Evolutionary conservation across 2,329 filamentous ascomycete species (phyloP), one percentile per base, ranked within the genome.

Genomic region (Fusarium marasasianum): DNA sequence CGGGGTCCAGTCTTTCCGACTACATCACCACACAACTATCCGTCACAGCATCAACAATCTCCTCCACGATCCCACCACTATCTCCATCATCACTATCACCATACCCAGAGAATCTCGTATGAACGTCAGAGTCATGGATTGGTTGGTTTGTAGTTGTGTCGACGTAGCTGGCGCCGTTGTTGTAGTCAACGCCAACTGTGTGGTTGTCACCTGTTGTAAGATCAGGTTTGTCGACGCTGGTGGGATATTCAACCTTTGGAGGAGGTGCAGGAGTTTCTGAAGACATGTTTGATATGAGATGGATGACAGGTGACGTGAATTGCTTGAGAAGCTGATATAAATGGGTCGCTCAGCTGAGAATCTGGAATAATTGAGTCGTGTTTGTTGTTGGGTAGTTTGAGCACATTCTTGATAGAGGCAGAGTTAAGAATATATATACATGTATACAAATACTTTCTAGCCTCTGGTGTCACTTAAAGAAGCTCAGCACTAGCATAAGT

Each of bases 181-280:
- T 44, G 26, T 56, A 44, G 38, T 56, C 53, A 44, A 56, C 53
- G 22, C 53, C 53, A n/a, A 56, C 53, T 18, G 53, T 56, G 38
- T 56, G 53, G 12, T 26, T 41, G n/a, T 56, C 53, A n/a, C 26
- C 6, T 31, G 53, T 56, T 44, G 53, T 56, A 43, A 33, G 22
- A 6, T 33, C 53, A 33, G 53, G 53, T 5, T 31, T 43, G 37
- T 44, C 53, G 13, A 56, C 26, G 53, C 53, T 56, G 53, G 37
- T n/a, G 4, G 53, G 53, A 44, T 44, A 43, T 44, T 56, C 53
- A 17, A 56, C 53, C 38, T 56, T 56, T 56, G 38, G 53, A 3
- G 53, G 37, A 11, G 35, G 35, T 8, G 26, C 15, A 24, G 53
- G 17, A 11, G 38, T 10, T 31, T 56, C 37, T 31, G 53, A 56